Percentiles rank a stretch among this genome's conserved stretches.
Evolutionary conservation across 2,329 filamentous ascomycete species (phyloP).

Genomic region (Chaetothyriales sp.): DNA sequence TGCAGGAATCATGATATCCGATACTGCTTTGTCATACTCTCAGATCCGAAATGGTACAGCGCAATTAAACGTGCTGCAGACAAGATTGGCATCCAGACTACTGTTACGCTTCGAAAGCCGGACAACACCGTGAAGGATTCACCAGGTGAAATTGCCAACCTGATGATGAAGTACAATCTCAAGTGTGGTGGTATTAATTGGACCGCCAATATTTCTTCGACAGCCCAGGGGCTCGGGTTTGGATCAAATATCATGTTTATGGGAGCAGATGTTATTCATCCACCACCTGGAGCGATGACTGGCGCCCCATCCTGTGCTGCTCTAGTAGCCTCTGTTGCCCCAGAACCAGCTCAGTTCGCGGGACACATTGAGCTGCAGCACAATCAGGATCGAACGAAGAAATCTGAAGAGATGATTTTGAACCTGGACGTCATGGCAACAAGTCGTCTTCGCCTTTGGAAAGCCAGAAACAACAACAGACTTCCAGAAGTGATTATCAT

Average conservation of each 20-base stretch:
- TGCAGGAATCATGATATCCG: slow-evolving; percentile 21
- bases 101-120: background rate
- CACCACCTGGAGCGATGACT: slow-evolving; percentile 49
- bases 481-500: slow-evolving; percentile 64
- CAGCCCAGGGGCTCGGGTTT: background rate
- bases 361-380: slow-evolving; percentile 36
- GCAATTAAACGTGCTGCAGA: slow-evolving; percentile 57
- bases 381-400: slow-evolving; percentile 31
- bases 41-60: slow-evolving; percentile 45
- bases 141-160: slow-evolving; percentile 39
- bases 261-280: slow-evolving; percentile 81
- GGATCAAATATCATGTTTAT: slow-evolving; percentile 57
- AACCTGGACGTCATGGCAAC: slow-evolving; percentile 49
- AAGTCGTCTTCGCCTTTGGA: slow-evolving; percentile 53
- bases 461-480: slow-evolving; percentile 32
- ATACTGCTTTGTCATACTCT: slow-evolving; percentile 48
- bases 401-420: slow-evolving; percentile 53
- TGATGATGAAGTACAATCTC: slow-evolving; percentile 67
- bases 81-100: slow-evolving; percentile 34
- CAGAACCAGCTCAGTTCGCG: slow-evolving; percentile 61
- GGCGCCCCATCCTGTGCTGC: slow-evolving; percentile 60
- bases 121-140: background rate
- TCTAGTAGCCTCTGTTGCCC: slow-evolving; percentile 64
- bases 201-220: background rate
- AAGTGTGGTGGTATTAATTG: slow-evolving; percentile 45